A percentile compares a stretch with the other conserved stretches of the same genome.
phyloP scores from a whole-genome alignment of 208 protist genomes.

The Wallacemonas sp. region DNA sequence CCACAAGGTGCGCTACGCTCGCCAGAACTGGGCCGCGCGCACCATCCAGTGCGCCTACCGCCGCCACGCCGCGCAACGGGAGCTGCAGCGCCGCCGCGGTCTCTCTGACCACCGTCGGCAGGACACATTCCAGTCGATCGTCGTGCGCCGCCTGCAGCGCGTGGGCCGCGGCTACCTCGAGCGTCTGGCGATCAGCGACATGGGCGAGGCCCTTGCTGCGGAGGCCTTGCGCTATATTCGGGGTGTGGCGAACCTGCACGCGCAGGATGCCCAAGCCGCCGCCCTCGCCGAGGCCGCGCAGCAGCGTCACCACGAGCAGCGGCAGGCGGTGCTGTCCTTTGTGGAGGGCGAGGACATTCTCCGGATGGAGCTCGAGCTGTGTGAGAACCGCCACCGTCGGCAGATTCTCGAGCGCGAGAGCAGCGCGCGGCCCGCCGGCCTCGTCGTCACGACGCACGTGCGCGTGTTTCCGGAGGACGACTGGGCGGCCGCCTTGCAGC shows the following conservation, averaged over 20 bases:
- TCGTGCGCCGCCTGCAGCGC: slow-evolving; percentile 47
- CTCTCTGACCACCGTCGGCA: neutral
- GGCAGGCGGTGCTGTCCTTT: neutral
- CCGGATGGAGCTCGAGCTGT: slow-evolving; percentile 14
- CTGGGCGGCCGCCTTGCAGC: neutral
- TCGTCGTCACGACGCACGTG: neutral
- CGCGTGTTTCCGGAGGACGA: slow-evolving; percentile 5
- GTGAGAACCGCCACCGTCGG: slow-evolving; percentile 19
- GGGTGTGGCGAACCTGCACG: slow-evolving; percentile 26
- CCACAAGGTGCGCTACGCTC: slow-evolving; percentile 36
- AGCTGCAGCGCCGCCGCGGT: slow-evolving; percentile 25
- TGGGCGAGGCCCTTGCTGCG: slow-evolving; percentile 27
- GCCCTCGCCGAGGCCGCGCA: slow-evolving; percentile 7
- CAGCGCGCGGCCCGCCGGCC: neutral
- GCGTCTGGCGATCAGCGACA: slow-evolving; percentile 35
- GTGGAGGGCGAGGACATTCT: slow-evolving; percentile 25
- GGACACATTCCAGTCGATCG: slow-evolving; percentile 7
- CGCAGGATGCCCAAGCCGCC: slow-evolving; percentile 20
- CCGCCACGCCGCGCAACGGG: slow-evolving; percentile 35
- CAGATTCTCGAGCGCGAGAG: slow-evolving; percentile 13
- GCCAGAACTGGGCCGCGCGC: slow-evolving; percentile 36
- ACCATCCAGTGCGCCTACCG: slow-evolving; percentile 74
- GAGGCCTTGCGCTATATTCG: slow-evolving; percentile 53
- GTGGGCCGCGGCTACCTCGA: slow-evolving; percentile 59
- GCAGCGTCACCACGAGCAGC: neutral